Evolutionary conservation across 257 asterid species (phyloP).

Genomic region (Fraxinus pennsylvanica): DNA sequence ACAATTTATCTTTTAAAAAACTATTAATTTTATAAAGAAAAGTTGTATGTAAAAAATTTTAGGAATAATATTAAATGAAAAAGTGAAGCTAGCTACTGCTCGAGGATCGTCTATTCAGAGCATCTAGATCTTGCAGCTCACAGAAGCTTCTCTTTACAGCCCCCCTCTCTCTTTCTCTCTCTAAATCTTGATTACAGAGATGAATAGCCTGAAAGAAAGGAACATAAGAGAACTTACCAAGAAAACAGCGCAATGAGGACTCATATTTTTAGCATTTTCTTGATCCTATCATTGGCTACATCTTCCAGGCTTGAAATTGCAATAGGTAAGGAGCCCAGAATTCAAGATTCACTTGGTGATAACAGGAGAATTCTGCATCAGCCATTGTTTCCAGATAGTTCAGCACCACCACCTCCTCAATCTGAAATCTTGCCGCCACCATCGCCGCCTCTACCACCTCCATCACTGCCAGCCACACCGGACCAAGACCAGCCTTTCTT

Average conservation of each 20-base stretch:
- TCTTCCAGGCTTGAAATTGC: constrained; percentile 16
- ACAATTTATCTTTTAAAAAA: background rate
- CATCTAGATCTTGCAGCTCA: constrained; percentile 65
- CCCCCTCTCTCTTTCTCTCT: background rate
- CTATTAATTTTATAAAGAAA: background rate
- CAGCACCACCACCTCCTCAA: constrained; percentile 43
- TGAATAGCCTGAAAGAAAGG: constrained; percentile 52
- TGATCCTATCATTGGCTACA: constrained; percentile 32
- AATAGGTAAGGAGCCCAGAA: background rate
- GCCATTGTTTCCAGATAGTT: constrained; percentile 62
- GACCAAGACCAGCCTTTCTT: constrained; percentile 86
- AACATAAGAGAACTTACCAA: constrained; percentile 22
- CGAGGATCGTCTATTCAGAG: constrained; percentile 35
- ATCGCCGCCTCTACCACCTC: constrained; percentile 27
- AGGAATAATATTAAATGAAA: background rate
- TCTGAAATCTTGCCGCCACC: constrained; percentile 28
- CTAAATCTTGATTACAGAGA: constrained; percentile 33
- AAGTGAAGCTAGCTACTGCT: constrained; percentile 44
- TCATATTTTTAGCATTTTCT: constrained; percentile 40
- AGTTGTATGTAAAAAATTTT: background rate
- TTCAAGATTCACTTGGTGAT: constrained; percentile 30
- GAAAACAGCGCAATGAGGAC: constrained; percentile 42
- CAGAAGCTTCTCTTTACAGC: constrained; percentile 61
- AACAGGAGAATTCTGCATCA: constrained; percentile 85
- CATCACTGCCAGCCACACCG: constrained; percentile 30